Conservation (phyloP, 2,329 filamentous ascomycete genomes). For the Arthrobotrys musiformis region DNA sequence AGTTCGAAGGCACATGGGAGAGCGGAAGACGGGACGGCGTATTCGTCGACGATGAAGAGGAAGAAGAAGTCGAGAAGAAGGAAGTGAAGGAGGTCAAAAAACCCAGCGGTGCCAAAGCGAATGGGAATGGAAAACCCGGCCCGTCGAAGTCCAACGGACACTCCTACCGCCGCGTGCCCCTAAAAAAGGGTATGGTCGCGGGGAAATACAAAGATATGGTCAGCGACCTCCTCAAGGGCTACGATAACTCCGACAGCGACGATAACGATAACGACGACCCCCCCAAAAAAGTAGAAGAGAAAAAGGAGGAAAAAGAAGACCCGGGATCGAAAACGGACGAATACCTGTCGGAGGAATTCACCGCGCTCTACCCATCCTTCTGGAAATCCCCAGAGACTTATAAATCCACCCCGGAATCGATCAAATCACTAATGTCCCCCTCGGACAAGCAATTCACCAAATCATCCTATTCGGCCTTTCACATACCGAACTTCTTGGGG, state of each 20-base stretch:
- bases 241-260: neutral
- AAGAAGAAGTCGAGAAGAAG: constrained; percentile 62
- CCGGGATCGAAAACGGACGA: constrained; percentile 38
- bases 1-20: constrained; percentile 74
- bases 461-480: constrained; percentile 87
- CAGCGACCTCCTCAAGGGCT: constrained; percentile 58
- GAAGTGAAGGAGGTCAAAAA: constrained; percentile 73
- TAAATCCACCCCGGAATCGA: neutral
- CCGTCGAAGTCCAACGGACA: neutral
- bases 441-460: constrained; percentile 66
- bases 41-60: constrained; percentile 61
- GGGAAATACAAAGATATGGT: constrained; percentile 57
- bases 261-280: neutral
- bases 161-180: constrained; percentile 27
- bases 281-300: constrained; percentile 62
- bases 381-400: constrained; percentile 16
- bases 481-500: constrained; percentile 74
- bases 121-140: constrained; percentile 59
- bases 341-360: constrained; percentile 51
- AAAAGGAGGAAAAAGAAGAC: neutral
- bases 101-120: constrained; percentile 61
- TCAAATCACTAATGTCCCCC: constrained; percentile 28
- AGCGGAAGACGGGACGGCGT: constrained; percentile 65
- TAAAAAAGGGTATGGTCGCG: constrained; percentile 57
- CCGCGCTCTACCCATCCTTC: constrained; percentile 24